phyloP scores from a whole-genome alignment of 805 yeast genomes.

The Saturnispora besseyi region DNA sequence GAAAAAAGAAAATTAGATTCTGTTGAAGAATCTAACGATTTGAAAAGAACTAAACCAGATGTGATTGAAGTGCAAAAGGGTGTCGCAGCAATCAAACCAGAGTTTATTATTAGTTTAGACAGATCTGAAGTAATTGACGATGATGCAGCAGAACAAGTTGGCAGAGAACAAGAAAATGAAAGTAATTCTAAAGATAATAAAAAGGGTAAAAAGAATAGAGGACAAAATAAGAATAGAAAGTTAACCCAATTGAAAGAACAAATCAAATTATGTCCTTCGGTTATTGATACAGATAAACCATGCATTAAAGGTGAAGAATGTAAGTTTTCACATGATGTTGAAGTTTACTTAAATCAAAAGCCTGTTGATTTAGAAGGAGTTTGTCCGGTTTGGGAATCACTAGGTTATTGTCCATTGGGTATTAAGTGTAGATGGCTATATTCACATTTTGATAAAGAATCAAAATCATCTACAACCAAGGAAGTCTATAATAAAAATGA shows the following conservation, averaged over 20 bases:
- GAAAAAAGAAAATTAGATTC: slow-evolving; percentile 7
- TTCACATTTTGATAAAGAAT: slow-evolving; percentile 51
- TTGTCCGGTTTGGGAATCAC: slow-evolving; percentile 76
- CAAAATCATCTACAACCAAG: slow-evolving; percentile 37
- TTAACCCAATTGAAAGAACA: slow-evolving; percentile 59
- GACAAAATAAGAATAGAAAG: slow-evolving; percentile 80
- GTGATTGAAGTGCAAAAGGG: slow-evolving; percentile 33
- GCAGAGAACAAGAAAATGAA: slow-evolving; percentile 7
- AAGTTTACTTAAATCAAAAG: slow-evolving; percentile 53
- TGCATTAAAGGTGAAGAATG: slow-evolving; percentile 72
- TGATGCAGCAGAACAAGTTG: slow-evolving; percentile 37
- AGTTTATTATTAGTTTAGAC: slow-evolving; percentile 39
- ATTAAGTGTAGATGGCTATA: slow-evolving; percentile 85
- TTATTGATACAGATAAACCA: slow-evolving; percentile 45
- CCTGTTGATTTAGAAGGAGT: slow-evolving; percentile 62
- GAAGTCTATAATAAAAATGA: slow-evolving; percentile 27
- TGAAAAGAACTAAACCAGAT: slow-evolving; percentile 7
- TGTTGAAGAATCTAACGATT: slow-evolving; percentile 3
- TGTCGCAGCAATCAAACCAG: slow-evolving; percentile 67
- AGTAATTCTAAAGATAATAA: slow-evolving; percentile 29
- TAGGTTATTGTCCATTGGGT: slow-evolving; percentile 91
- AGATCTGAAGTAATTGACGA: slow-evolving; percentile 28
- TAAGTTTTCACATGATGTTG: slow-evolving; percentile 67
- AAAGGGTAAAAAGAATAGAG: slow-evolving; percentile 44
- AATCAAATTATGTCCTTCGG: slow-evolving; percentile 55